Base-by-base conservation (phyloP, 2,329 filamentous ascomycete species). In the Metarhizium rileyi region DNA sequence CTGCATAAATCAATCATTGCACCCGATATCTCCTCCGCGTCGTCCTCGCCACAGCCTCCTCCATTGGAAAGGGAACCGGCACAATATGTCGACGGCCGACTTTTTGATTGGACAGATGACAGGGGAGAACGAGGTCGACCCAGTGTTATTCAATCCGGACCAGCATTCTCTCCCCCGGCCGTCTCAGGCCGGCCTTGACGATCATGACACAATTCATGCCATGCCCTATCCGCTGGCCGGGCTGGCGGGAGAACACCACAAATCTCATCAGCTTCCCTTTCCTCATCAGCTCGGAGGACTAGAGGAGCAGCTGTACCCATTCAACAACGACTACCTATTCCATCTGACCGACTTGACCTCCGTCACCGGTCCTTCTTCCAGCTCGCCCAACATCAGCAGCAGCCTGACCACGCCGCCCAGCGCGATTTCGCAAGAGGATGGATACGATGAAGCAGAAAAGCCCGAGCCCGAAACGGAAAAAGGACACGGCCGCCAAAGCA, bases 111-210 rank as follows among this genome's bases (percentile, higher is more conserved):
- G 22, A 42, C 38, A 25, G 20, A 14, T 25, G 20, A 14, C 38
- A 12, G 38, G 38, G 22, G 38, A 42, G 16, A 25, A 23, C 38
- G 38, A 42, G 2, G 1, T 42, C 16, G 38, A 42, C 38, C 38
- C 22, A 42, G 18, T 23, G 0, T 16, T 42, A 5, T 42, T 42
- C 16, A 63, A 84, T 79, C 5, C 66, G 14, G 44, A 12, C 44
- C 28, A 46, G 26, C 7, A 35, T 16, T 35, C 5, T 28, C 28
- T 33, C 28, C 10, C 33, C 10, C 14, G n/a, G 44, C 16, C 12
- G 9, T 23, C 28, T 0, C 38, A 42, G 2, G 8, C 38, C 9
- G 22, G 22, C 12, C 3, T 25, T 14, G 9, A 23, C 38, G 38
- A 10, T 22, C 20, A 42, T 25, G 38, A 20, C 5, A 41, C 38